These are phyloP conservation scores for Saposhnikovia divaricata DNA, from an alignment of 129 eudicot species.

Conservation along the genomic window DNA sequence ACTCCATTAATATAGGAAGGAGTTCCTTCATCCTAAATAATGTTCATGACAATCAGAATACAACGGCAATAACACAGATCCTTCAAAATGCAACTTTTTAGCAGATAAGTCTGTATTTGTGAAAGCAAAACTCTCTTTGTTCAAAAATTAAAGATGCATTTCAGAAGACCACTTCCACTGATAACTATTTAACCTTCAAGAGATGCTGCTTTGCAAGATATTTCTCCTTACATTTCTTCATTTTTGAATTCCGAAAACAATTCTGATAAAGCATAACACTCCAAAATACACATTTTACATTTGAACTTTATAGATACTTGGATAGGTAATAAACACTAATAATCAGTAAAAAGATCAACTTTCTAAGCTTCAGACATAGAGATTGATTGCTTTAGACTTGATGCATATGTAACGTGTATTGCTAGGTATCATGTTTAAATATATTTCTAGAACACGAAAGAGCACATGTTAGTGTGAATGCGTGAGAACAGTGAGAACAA, in stretches of 20 bases:
- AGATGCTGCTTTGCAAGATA: not conserved
- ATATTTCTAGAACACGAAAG: too few relatives aligned
- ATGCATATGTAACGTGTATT: not conserved
- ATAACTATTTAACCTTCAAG: not conserved
- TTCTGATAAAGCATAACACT: not conserved
- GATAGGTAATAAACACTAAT: not conserved
- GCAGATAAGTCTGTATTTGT: not conserved
- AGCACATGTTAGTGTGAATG: not conserved
- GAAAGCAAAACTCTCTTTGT: not conserved
- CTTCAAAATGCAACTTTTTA: not conserved
- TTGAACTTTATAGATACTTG: not conserved
- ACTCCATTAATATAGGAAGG: conserved; percentile 66
- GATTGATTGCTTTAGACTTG: not conserved
- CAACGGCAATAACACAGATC: not conserved
- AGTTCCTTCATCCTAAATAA: conserved; percentile 76
- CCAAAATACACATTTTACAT: not conserved
- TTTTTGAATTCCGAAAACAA: not conserved
- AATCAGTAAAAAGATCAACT: not conserved
- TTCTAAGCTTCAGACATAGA: not conserved
- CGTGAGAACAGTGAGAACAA: not conserved
- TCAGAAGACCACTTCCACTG: not conserved
- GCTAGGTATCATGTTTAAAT: not conserved
- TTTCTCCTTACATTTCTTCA: not conserved
- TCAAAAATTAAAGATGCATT: not conserved
- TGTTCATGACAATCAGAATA: conserved; percentile 11